phyloP scores from a whole-genome alignment of 768 basidiomycete species.

The Solioccasus polychromus region DNA sequence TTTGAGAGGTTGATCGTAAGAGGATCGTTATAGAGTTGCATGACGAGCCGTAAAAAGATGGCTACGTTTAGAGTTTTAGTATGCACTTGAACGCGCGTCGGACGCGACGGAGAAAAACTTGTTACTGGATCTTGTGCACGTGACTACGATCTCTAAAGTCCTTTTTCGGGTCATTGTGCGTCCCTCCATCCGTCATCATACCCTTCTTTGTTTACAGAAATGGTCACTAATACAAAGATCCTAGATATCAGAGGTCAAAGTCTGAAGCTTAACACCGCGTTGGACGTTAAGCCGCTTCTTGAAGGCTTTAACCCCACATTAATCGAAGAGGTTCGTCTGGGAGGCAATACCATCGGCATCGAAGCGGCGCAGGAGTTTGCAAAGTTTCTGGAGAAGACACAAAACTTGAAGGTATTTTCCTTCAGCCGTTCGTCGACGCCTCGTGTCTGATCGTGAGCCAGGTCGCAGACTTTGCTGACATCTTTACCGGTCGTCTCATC shows the following conservation, averaged over 20 bases:
- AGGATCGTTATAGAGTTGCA: slow-evolving; percentile 42
- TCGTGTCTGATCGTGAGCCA: slow-evolving; percentile 32
- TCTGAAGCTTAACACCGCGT: slow-evolving; percentile 75
- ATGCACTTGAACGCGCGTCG: no score
- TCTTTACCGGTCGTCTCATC: slow-evolving; percentile 97
- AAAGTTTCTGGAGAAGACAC: slow-evolving; percentile 68
- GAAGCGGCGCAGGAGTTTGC: slow-evolving; percentile 85
- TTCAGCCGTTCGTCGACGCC: not conserved
- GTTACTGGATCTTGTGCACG: no score
- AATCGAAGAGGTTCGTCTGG: slow-evolving; percentile 87
- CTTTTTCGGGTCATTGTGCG: slow-evolving; percentile 17
- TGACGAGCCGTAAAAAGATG: not conserved
- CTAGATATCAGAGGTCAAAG: slow-evolving; percentile 29
- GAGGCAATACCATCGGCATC: slow-evolving; percentile 92
- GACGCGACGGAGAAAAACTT: no score
- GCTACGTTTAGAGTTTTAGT: not conserved
- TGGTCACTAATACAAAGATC: slow-evolving; percentile 17
- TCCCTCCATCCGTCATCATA: not conserved
- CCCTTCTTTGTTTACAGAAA: slow-evolving; percentile 2
- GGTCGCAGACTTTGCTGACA: slow-evolving; percentile 95
- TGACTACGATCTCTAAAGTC: slow-evolving; percentile 22
- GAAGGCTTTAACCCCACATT: slow-evolving; percentile 56
- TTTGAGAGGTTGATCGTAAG: slow-evolving; percentile 54
- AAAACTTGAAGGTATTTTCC: slow-evolving; percentile 58
- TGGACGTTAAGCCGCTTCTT: slow-evolving; percentile 75